These are phyloP conservation scores for Macrolepiota albuminosa DNA, from an alignment of 768 basidiomycete species.

Conservation along the genomic window DNA sequence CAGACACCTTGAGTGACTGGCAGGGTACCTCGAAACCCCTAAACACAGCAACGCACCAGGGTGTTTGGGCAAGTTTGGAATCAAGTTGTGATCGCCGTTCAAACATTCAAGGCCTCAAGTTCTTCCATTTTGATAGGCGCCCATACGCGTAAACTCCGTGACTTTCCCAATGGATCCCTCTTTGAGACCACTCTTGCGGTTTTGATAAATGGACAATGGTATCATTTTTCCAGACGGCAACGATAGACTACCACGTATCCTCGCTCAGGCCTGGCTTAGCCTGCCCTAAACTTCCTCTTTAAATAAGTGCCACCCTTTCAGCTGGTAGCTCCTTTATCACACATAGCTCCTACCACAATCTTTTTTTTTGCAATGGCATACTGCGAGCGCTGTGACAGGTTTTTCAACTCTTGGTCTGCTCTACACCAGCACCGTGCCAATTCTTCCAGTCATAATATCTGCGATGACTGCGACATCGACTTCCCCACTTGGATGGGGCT, in stretches of 20 bases:
- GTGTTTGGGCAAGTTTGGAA: not conserved
- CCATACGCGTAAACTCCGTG: not conserved
- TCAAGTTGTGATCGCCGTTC: not conserved
- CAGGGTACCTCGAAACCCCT: not conserved
- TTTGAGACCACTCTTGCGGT: not conserved
- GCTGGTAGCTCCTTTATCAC: not conserved
- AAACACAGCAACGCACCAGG: not conserved
- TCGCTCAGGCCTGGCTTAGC: not conserved
- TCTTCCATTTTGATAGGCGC: not conserved
- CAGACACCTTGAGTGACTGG: not conserved
- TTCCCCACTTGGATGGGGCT: slow-evolving; percentile 35
- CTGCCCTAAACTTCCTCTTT: not conserved
- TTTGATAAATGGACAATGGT: not conserved
- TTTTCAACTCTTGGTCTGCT: slow-evolving; percentile 24
- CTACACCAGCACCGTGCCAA: slow-evolving; percentile 30
- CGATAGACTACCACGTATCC: not conserved
- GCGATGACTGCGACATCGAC: slow-evolving; percentile 40
- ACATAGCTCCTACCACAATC: not conserved
- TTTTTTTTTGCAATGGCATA: slow-evolving; percentile 20
- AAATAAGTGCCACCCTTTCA: not conserved
- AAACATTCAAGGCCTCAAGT: not conserved
- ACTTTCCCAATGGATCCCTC: not conserved
- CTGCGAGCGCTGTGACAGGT: slow-evolving; percentile 35
- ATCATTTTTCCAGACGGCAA: not conserved
- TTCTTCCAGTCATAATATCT: slow-evolving; percentile 38